Evolutionary conservation across 2,329 filamentous ascomycete genomes (phyloP).

Genomic region (Xylaria sp.): DNA sequence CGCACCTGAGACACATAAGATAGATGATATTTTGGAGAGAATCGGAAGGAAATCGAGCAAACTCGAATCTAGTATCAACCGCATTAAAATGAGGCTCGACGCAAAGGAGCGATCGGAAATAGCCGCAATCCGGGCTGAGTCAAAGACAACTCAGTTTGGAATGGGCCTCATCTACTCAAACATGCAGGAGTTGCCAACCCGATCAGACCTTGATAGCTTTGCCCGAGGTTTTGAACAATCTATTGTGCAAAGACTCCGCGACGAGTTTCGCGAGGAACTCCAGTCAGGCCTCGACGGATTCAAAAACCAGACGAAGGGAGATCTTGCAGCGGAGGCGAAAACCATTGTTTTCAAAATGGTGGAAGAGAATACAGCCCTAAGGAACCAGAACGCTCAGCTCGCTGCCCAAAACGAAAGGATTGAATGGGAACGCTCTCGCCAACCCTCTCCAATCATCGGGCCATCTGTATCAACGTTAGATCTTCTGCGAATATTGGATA

Average conservation of each 20-base stretch:
- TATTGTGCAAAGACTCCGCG: background rate
- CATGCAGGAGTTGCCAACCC: conserved; percentile 4
- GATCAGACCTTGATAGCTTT: conserved; percentile 1
- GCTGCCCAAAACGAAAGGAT: conserved; percentile 11
- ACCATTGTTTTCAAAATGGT: conserved; percentile 19
- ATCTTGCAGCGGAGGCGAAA: conserved; percentile 16
- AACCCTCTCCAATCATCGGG: background rate
- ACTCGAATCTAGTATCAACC: conserved; percentile 12
- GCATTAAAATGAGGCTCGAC: conserved; percentile 23
- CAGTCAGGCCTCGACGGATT: background rate
- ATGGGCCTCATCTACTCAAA: conserved; percentile 2
- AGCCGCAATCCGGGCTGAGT: conserved; percentile 3
- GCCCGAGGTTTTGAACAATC: background rate
- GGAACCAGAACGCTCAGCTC: conserved; percentile 12
- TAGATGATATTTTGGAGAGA: conserved; percentile 18
- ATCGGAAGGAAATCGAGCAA: conserved; percentile 3
- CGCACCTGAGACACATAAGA: conserved; percentile 12
- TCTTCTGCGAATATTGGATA: conserved; percentile 17
- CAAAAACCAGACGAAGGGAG: conserved; percentile 7
- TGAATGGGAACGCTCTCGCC: conserved; percentile 6
- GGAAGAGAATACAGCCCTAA: conserved; percentile 14
- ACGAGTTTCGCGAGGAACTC: conserved; percentile 4
- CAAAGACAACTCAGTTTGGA: background rate
- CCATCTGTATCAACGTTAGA: conserved; percentile 3
- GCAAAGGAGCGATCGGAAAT: conserved; percentile 21